phyloP scores from a whole-genome alignment of 139 green algal species.

The Picochlorum sp. region DNA sequence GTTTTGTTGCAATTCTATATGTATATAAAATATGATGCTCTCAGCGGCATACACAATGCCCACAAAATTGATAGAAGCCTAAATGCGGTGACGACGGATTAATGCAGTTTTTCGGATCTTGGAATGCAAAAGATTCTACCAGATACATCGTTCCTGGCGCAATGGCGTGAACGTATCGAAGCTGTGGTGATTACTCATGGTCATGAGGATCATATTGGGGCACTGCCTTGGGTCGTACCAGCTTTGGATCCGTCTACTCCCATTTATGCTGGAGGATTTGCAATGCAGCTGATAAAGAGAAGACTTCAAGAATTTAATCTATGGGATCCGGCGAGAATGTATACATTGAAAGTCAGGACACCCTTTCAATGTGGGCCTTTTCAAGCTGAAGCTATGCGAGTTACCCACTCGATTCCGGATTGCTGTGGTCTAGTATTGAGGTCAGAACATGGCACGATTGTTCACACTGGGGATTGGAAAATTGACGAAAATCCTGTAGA shows the following conservation, averaged over 20 bases:
- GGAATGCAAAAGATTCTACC: conserved; percentile 97
- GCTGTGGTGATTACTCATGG: conserved; percentile 95
- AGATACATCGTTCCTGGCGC: conserved; percentile 85
- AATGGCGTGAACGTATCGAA: conserved; percentile 96
- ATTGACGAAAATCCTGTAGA: conserved; percentile 96
- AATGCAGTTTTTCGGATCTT: conserved; percentile 78
- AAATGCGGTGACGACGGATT: no score
- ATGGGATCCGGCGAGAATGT: conserved; percentile 68
- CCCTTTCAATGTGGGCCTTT: conserved; percentile 69
- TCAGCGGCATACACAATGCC: no score
- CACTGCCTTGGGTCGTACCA: conserved; percentile 79
- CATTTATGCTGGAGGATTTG: conserved; percentile 80
- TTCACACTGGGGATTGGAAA: conserved; percentile 96
- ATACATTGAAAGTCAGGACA: conserved; percentile 53
- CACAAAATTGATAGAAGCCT: not conserved
- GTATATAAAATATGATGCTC: no score
- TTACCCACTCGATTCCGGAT: conserved; percentile 98
- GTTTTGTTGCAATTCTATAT: no score
- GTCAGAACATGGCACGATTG: conserved; percentile 77
- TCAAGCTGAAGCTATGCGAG: conserved; percentile 71
- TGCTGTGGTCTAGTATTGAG: conserved; percentile 89
- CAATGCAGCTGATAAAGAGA: conserved; percentile 85
- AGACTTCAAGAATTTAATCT: conserved; percentile 87
- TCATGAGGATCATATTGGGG: conserved; percentile 96
- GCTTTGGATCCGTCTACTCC: conserved; percentile 87